Conservation (phyloP, 2,329 filamentous ascomycete genomes). For the Colletotrichum paranaense region DNA sequence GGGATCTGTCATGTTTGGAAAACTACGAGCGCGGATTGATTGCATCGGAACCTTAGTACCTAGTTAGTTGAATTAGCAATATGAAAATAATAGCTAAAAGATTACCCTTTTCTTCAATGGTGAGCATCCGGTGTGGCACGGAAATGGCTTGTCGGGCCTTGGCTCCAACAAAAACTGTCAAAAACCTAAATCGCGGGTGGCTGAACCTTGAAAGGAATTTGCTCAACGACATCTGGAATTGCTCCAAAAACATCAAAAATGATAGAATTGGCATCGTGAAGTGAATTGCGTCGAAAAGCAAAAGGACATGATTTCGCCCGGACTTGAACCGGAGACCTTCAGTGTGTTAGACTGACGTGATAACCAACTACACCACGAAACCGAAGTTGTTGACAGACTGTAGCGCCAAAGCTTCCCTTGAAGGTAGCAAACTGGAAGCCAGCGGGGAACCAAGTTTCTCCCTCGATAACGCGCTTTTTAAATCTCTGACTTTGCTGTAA, state of each 20-base stretch:
- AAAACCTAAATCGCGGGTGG: background rate
- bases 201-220: background rate
- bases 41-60: background rate
- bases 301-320: slow-evolving; percentile 13
- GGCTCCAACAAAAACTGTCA: background rate
- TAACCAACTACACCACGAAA: slow-evolving; percentile 55
- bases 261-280: too few relatives aligned
- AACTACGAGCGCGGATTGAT: background rate
- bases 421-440: too few relatives aligned
- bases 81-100: background rate
- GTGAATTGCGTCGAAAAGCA: background rate
- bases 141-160: background rate
- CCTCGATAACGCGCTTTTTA: too few relatives aligned
- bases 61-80: background rate
- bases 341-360: slow-evolving; percentile 59
- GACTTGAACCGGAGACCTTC: slow-evolving; percentile 36
- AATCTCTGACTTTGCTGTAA: too few relatives aligned
- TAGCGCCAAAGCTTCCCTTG: rapidly evolving
- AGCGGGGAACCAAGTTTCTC: too few relatives aligned
- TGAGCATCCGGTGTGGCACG: background rate
- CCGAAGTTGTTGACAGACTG: rapidly evolving
- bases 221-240: background rate
- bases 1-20: background rate
- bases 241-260: background rate
- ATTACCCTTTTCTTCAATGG: background rate